Conservation (phyloP, 306 rosid species). For the Dryas drummondii region DNA sequence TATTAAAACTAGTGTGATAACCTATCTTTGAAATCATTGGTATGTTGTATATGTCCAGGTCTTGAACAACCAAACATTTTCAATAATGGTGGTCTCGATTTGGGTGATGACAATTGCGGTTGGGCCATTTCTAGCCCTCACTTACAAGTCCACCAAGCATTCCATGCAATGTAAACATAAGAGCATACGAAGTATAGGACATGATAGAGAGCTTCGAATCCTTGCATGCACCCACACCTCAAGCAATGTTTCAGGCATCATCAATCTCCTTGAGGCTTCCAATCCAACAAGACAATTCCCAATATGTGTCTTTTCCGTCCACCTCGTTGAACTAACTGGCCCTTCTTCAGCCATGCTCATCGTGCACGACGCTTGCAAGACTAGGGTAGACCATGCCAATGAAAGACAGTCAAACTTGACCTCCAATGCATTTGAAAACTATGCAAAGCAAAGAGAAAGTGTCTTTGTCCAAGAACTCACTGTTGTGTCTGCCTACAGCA, state of each 20-base stretch:
- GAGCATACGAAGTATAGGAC: constrained; percentile 27
- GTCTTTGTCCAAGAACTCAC: constrained; percentile 35
- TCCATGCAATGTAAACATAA: constrained; percentile 12
- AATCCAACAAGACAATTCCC: constrained; percentile 35
- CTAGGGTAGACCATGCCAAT: background rate
- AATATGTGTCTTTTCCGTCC: constrained; percentile 26
- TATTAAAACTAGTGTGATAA: no score
- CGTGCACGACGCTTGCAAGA: constrained; percentile 35
- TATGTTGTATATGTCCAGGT: constrained; percentile 10
- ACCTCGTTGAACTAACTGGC: constrained; percentile 36
- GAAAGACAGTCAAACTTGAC: background rate
- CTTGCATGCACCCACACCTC: constrained; percentile 34
- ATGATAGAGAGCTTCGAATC: constrained; percentile 25
- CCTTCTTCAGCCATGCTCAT: constrained; percentile 46
- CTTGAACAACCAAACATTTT: constrained; percentile 24
- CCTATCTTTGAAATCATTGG: no score
- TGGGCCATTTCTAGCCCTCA: constrained; percentile 28
- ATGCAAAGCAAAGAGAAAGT: constrained; percentile 4
- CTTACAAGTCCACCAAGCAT: constrained; percentile 19
- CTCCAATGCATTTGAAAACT: constrained; percentile 23
- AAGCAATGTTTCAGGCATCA: constrained; percentile 34
- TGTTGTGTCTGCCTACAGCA: constrained; percentile 38
- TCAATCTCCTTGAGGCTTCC: constrained; percentile 39
- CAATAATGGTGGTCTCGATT: constrained; percentile 27
- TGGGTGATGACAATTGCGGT: constrained; percentile 31